Conservation (phyloP, 192 early-diverging fungal genomes). For the Podila epigama region DNA sequence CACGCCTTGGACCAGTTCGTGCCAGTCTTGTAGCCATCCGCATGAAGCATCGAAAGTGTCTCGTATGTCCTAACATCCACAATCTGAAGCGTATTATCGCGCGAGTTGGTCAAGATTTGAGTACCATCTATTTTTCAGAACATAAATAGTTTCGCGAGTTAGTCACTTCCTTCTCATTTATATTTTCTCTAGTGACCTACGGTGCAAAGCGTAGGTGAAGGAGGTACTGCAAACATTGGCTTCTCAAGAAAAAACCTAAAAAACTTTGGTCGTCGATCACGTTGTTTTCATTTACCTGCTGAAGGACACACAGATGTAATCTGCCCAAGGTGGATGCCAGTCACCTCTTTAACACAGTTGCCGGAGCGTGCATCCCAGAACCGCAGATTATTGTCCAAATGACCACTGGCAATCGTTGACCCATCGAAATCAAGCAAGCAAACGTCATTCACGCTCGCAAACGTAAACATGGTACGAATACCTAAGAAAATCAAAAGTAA, state of each 20-base stretch:
- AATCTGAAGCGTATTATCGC: slow-evolving; percentile 91
- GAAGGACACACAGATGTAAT: slow-evolving; percentile 86
- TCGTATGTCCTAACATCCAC: slow-evolving; percentile 84
- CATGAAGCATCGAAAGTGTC: slow-evolving; percentile 67
- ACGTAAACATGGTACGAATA: slow-evolving; percentile 88
- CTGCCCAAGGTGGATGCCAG: slow-evolving; percentile 85
- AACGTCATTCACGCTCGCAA: slow-evolving; percentile 95
- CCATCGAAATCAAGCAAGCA: slow-evolving; percentile 73
- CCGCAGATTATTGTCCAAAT: slow-evolving; percentile 92
- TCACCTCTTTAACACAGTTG: slow-evolving; percentile 83
- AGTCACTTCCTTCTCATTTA: no score
- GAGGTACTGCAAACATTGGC: no score
- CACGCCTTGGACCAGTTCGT: slow-evolving; percentile 91
- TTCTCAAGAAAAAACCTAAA: no score
- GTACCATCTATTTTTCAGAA: slow-evolving; percentile 70
- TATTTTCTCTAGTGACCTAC: no score
- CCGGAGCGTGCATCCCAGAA: slow-evolving; percentile 91
- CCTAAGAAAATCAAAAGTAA: slow-evolving; percentile 41
- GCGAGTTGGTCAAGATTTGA: slow-evolving; percentile 89
- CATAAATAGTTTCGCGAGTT: neutral
- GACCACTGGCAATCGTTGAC: slow-evolving; percentile 85
- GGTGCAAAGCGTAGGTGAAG: no score
- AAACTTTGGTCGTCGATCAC: slow-evolving; percentile 11
- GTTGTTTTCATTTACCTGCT: slow-evolving; percentile 54
- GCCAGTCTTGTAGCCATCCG: slow-evolving; percentile 81